Conservation (phyloP, 2,329 filamentous ascomycete species). For the Scopulariopsis brevicaulis region DNA sequence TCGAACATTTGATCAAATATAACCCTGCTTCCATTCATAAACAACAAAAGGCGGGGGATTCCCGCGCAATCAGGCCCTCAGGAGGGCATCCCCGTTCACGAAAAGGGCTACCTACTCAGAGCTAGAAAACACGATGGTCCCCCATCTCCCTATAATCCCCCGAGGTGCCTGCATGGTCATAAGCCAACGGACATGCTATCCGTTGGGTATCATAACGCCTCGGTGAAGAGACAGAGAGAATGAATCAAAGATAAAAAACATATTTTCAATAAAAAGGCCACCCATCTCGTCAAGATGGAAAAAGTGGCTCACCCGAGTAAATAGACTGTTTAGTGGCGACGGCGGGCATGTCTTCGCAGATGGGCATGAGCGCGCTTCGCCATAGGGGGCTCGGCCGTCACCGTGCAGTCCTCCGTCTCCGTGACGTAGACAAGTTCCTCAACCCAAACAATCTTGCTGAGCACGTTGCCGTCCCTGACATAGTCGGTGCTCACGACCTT, state of each 20-base stretch:
- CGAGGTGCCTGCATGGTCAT: background rate
- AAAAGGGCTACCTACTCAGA: background rate
- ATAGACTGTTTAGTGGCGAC: slow-evolving; percentile 1
- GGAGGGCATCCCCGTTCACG: too few species aligned
- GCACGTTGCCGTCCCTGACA: slow-evolving; percentile 33
- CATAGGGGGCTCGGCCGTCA: slow-evolving; percentile 21
- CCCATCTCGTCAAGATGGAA: background rate
- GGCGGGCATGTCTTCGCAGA: slow-evolving; percentile 13
- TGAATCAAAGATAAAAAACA: background rate
- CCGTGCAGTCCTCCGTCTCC: slow-evolving; percentile 26
- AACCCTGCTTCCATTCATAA: background rate
- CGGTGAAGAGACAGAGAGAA: background rate
- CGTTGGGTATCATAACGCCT: background rate
- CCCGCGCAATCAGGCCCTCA: background rate
- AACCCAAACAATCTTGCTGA: slow-evolving; percentile 46
- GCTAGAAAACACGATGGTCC: background rate
- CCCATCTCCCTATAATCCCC: background rate
- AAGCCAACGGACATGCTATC: background rate
- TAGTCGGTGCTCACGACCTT: slow-evolving; percentile 38
- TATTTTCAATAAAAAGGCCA: background rate
- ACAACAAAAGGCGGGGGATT: background rate
- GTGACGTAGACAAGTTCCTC: slow-evolving; percentile 42
- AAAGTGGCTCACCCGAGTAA: background rate
- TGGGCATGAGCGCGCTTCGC: slow-evolving; percentile 25
- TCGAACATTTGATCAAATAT: background rate